Evolutionary conservation across 192 early-diverging fungal species (phyloP).

Genomic region (Mortierella hygrophila): DNA sequence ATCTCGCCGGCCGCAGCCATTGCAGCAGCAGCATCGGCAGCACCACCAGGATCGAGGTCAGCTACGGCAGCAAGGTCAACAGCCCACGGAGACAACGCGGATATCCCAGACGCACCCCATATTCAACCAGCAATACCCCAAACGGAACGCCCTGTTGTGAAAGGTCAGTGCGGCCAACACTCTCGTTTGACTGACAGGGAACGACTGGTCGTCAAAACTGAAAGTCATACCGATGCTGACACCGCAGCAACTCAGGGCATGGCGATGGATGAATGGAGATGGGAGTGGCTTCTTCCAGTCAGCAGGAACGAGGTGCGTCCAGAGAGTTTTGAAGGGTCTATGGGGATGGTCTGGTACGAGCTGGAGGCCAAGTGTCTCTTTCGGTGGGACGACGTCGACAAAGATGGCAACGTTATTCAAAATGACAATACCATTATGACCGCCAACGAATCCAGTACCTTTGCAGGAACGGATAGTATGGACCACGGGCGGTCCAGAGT

Average conservation of each 20-base stretch:
- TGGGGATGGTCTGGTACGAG: constrained; percentile 51
- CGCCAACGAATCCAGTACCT: background rate
- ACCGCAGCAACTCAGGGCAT: background rate
- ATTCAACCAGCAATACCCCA: background rate
- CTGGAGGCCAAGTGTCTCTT: constrained; percentile 51
- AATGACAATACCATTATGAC: background rate
- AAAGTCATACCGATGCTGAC: background rate
- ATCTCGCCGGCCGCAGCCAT: constrained; percentile 9
- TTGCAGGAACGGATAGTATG: background rate
- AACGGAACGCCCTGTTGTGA: background rate
- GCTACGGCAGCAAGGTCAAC: background rate
- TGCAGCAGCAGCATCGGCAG: background rate
- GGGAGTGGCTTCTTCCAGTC: constrained; percentile 52
- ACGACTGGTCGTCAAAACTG: background rate
- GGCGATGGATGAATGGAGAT: constrained; percentile 36
- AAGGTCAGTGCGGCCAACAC: background rate
- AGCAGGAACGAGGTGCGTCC: constrained; percentile 27
- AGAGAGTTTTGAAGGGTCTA: constrained; percentile 41
- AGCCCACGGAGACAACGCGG: background rate
- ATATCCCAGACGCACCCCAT: background rate
- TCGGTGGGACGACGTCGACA: constrained; percentile 42
- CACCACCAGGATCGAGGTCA: background rate
- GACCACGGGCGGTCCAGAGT: background rate
- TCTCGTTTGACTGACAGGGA: background rate
- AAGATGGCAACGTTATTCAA: constrained; percentile 6